Evolutionary conservation across 805 yeast genomes (phyloP), one percentile per base, ranked within the genome.

Genomic region (Sungouiozyma ichnusensis): DNA sequence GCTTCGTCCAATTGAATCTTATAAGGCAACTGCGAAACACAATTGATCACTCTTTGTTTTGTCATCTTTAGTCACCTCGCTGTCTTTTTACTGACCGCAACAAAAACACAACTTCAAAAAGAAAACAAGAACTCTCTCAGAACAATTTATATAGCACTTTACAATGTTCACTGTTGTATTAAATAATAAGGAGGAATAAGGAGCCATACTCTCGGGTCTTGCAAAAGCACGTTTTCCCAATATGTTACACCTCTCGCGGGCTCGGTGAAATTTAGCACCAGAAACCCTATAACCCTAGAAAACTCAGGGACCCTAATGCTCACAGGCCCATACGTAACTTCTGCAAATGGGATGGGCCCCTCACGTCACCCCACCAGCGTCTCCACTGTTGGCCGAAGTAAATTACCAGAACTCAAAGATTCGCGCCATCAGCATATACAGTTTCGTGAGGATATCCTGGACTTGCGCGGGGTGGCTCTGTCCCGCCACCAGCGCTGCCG

Each of bases 1-100:
- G 49, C 51, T n/a, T 60, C 61, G 19, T 55, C 53, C 37, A 58
- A 41, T 41, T 58, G 54, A 36, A 62, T 56, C 36, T 53, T 57
- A 43, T 56, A 62, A 3, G 66, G 66, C 20, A 62, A 49, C 48
- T 62, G 65, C 4, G 64, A 51, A 9, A 62, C 64, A 53, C 64
- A 60, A 47, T 60, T 62, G 43, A 62, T 62, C 32, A 62, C 50
- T 47, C 64, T 57, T 41, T 48, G 62, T 37, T 46, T 51, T 43
- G 45, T 47, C 15, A 34, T 35, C 17, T 24, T 18, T 16, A 20
- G 17, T 15, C 17, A 19, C 33, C 5, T 39, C 17, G 15, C 16
- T 33, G 17, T 27, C 16, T 24, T 24, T 7, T 24, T 7, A 24
- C 29, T 24, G n/a, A n/a, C n/a, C n/a, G n/a, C n/a, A n/a, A n/a